Conservation (phyloP, 2,329 filamentous ascomycete genomes). For the Chalara sp. region DNA sequence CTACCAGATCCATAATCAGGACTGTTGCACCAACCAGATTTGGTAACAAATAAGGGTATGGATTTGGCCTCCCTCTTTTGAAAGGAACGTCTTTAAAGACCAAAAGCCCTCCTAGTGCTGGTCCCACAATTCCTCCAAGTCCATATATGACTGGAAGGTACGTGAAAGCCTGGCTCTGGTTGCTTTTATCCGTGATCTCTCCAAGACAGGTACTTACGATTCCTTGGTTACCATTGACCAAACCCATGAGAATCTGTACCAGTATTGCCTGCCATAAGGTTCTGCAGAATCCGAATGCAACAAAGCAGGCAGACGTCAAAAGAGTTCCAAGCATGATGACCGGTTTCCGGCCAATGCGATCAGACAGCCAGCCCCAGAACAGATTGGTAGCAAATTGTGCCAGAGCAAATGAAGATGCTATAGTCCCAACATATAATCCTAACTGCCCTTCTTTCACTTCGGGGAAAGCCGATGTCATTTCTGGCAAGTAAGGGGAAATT, state of each 20-base stretch:
- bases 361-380: constrained; percentile 80
- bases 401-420: constrained; percentile 86
- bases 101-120: constrained; percentile 80
- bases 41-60: constrained; percentile 77
- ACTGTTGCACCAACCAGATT: constrained; percentile 74
- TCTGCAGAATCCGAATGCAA: constrained; percentile 79
- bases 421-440: constrained; percentile 82
- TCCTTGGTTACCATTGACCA: constrained; percentile 91
- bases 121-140: constrained; percentile 86
- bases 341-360: constrained; percentile 73
- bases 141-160: constrained; percentile 97
- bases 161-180: constrained; percentile 88
- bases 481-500: constrained; percentile 88
- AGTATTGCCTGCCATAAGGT: constrained; percentile 77
- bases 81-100: constrained; percentile 52
- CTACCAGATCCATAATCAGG: constrained; percentile 62
- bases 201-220: constrained; percentile 90
- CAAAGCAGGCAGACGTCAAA: constrained; percentile 75
- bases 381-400: constrained; percentile 92
- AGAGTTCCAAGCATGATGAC: constrained; percentile 76
- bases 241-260: constrained; percentile 84
- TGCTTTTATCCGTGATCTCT: constrained; percentile 90
- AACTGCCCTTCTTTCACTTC: constrained; percentile 65
- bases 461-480: constrained; percentile 84
- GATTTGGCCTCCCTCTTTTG: constrained; percentile 41